Evolutionary conservation across 371 early-diverging fungal species (phyloP).

Genomic region (Phascolomyces articulosus): DNA sequence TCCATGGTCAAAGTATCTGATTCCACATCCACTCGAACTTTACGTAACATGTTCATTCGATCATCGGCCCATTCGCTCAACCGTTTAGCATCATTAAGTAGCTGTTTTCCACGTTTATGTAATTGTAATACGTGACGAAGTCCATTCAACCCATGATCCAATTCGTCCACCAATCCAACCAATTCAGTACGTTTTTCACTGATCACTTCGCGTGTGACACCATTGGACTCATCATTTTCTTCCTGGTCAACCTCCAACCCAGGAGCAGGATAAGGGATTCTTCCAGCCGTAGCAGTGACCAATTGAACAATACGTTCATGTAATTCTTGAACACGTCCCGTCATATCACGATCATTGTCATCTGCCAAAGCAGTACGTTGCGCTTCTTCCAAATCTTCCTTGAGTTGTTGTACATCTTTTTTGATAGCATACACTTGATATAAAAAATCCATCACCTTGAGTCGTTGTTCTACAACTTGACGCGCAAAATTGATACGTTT

Average conservation of each 20-base stretch:
- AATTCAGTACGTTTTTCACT: conserved; percentile 28
- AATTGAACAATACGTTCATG: conserved; percentile 43
- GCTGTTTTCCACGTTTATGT: conserved; percentile 35
- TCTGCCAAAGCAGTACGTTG: conserved; percentile 16
- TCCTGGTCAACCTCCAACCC: conserved; percentile 25
- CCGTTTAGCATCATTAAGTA: conserved; percentile 33
- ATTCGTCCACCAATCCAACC: conserved; percentile 32
- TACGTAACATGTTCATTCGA: conserved; percentile 25
- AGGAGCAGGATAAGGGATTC: conserved; percentile 39
- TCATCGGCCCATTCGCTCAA: conserved; percentile 49
- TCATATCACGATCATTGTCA: conserved; percentile 41
- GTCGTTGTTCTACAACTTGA: conserved; percentile 48
- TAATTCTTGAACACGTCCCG: conserved; percentile 37
- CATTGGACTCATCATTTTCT: conserved; percentile 33
- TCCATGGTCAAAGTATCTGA: conserved; percentile 25
- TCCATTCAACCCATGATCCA: conserved; percentile 30
- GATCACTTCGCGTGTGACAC: conserved; percentile 30
- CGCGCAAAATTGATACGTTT: conserved; percentile 41
- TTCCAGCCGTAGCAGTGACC: conserved; percentile 32
- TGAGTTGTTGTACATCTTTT: conserved; percentile 18
- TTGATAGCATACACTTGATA: conserved; percentile 29
- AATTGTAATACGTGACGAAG: conserved; percentile 35
- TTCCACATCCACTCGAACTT: conserved; percentile 27
- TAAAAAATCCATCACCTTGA: conserved; percentile 48
- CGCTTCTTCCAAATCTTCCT: conserved; percentile 26